Conservation (phyloP, 163 green algal genomes). For the Trebouxia gelatinosa region DNA sequence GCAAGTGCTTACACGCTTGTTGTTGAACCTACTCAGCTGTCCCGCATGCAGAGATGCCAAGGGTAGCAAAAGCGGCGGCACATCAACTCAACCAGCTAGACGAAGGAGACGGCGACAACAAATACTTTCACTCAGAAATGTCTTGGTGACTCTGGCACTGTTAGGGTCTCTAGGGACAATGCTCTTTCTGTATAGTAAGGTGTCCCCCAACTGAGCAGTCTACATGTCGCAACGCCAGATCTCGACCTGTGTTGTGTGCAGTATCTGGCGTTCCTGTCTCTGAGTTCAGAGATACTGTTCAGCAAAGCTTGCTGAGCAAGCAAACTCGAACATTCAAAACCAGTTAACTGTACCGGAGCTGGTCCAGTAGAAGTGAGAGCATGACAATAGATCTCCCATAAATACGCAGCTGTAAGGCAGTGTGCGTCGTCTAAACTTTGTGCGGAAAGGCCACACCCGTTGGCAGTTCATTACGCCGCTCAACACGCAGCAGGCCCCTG, state of each 20-base stretch:
- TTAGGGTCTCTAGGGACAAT: conserved; percentile 7
- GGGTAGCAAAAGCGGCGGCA: neutral
- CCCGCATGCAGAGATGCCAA: conserved; percentile 22
- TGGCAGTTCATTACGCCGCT: neutral
- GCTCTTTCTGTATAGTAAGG: conserved; percentile 23
- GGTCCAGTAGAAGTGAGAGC: too few species aligned
- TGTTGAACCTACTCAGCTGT: too few species aligned
- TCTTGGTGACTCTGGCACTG: neutral
- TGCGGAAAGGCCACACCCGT: neutral
- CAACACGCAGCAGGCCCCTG: neutral
- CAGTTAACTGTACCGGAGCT: too few species aligned
- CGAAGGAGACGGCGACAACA: conserved; percentile 2
- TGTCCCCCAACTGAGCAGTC: too few species aligned
- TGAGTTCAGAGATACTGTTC: neutral
- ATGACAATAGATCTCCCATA: neutral
- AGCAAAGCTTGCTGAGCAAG: neutral
- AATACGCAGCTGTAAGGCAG: neutral
- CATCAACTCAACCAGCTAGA: conserved; percentile 1
- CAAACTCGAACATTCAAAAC: neutral
- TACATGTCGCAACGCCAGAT: neutral
- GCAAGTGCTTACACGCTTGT: too few species aligned
- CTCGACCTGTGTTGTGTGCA: neutral
- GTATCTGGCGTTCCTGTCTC: neutral
- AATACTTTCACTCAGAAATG: neutral
- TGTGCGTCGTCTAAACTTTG: neutral